Percentiles rank a stretch among this genome's conserved stretches.
Evolutionary conservation across 805 yeast genomes (phyloP).

Genomic region (Metschnikowia koreensis): DNA sequence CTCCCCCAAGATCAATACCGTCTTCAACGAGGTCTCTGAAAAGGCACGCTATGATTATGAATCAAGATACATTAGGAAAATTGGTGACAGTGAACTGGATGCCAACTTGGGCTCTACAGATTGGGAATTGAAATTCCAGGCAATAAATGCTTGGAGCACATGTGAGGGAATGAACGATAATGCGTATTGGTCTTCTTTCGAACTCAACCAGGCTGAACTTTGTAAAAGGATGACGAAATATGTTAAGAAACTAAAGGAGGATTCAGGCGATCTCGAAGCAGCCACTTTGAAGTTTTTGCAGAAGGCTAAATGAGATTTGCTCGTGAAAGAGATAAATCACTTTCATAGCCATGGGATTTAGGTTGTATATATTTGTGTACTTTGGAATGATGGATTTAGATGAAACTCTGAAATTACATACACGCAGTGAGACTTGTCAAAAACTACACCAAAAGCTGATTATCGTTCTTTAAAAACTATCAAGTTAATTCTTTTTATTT

Average conservation of each 20-base stretch:
- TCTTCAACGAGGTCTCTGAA: slow-evolving; percentile 19
- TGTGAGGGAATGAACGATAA: slow-evolving; percentile 27
- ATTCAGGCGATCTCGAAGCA: slow-evolving; percentile 9
- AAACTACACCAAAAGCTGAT: too few species aligned
- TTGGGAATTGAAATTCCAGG: slow-evolving; percentile 37
- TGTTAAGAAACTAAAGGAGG: slow-evolving; percentile 12
- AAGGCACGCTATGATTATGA: slow-evolving; percentile 19
- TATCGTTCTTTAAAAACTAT: too few species aligned
- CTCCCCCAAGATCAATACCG: slow-evolving; percentile 33
- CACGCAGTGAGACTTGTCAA: too few species aligned
- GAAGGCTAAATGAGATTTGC: not conserved
- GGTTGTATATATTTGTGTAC: too few species aligned
- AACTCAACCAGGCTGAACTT: slow-evolving; percentile 13
- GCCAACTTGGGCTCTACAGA: slow-evolving; percentile 20
- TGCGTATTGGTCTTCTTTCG: slow-evolving; percentile 22
- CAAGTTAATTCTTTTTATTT: too few species aligned
- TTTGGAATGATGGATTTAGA: too few species aligned
- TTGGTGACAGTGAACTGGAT: slow-evolving; percentile 19
- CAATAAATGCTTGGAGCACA: slow-evolving; percentile 31
- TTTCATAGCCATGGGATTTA: too few species aligned
- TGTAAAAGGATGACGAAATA: slow-evolving; percentile 11
- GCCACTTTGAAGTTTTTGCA: slow-evolving; percentile 4
- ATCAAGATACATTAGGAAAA: slow-evolving; percentile 25
- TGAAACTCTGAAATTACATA: too few species aligned
- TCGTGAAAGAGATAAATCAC: not conserved